These are phyloP conservation scores for Grifola frondosa DNA, from an alignment of 1,284 basidiomycete species.

Conservation along the genomic window DNA sequence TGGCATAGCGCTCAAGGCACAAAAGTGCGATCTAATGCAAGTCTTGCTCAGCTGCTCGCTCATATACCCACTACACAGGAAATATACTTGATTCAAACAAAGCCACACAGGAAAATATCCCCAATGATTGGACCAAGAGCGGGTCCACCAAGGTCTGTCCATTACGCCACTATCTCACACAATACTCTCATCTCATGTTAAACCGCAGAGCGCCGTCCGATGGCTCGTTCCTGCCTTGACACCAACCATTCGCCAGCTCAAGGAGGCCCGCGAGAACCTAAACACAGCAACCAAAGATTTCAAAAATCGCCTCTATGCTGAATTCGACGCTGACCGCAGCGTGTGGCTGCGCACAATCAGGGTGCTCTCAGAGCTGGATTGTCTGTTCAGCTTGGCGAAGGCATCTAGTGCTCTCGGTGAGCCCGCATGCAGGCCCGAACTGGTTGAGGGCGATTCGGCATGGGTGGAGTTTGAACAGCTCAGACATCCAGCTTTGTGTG, in stretches of 20 bases:
- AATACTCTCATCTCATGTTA: no score
- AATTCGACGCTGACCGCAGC: slow-evolving; percentile 84
- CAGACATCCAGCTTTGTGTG: slow-evolving; percentile 83
- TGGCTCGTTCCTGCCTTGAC: slow-evolving; percentile 78
- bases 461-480: slow-evolving; percentile 79
- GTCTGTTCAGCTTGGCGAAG: slow-evolving; percentile 90
- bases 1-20: slow-evolving; percentile 86
- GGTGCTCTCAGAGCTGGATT: slow-evolving; percentile 88
- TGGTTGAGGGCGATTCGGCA: slow-evolving; percentile 80
- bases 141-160: slow-evolving; percentile 72
- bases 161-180: neutral
- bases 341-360: slow-evolving; percentile 79
- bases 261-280: slow-evolving; percentile 90
- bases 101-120: slow-evolving; percentile 61
- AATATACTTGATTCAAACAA: slow-evolving; percentile 84
- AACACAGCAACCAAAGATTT: slow-evolving; percentile 80
- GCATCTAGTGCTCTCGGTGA: slow-evolving; percentile 88
- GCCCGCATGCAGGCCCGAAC: slow-evolving; percentile 88
- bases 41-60: neutral
- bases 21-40: slow-evolving; percentile 48
- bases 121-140: slow-evolving; percentile 82
- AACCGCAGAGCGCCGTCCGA: slow-evolving; percentile 71
- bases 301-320: slow-evolving; percentile 74
- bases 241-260: slow-evolving; percentile 72
- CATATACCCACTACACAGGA: slow-evolving; percentile 48